Base-by-base conservation (phyloP, 163 green algal genomes). In the Scenedesmus sp. region DNA sequence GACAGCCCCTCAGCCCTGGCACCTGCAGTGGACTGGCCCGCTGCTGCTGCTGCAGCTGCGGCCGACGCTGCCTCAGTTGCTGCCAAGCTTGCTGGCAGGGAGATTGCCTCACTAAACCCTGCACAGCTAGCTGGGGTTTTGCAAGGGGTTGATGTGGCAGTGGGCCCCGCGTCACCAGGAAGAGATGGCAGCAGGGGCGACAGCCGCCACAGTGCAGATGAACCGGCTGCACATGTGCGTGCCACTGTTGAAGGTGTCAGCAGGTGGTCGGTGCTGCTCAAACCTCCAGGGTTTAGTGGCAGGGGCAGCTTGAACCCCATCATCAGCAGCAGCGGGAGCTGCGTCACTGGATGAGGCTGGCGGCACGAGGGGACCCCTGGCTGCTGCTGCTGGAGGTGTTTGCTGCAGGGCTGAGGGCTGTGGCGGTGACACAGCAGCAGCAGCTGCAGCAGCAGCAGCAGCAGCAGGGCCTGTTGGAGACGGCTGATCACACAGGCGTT, bases 361-460 rank as follows among this genome's bases (percentile, higher is more conserved):
- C 65, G 4, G 30, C 65, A 40, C 9, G 16, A 40, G 65, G 56
- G 56, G 87, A 91, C 22, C 78, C 56, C 22, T 91, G 87, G 87
- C 9, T 87, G 1, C 79, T 91, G 87, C 40, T 91, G 78, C 44
- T 87, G 26, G 87, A 91, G 87, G 76, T 70, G 2, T 70, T 70
- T n/a, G 20, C 56, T 33, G 56, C 56, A 70, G 56, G 56, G 56
- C 56, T 70, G 30, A 70, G 56, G 56, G 56, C 9, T 70, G 56
- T n/a, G 13, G 56, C 56, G 7, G 56, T 70, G 56, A 70, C 56
- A 33, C 20, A n/a, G 56, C 56, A 70, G 56, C n/a, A 22, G 56
- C 56, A 70, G 56, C 76, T 59, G 85, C 85, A 56, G 44, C 85
- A 46, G n/a, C 15, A 35, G 61, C 84, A 51, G 83, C 83, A 88